These are phyloP conservation scores for Jimgerdemannia flammicorona DNA, from an alignment of 192 early-diverging fungal species.

Conservation along the genomic window DNA sequence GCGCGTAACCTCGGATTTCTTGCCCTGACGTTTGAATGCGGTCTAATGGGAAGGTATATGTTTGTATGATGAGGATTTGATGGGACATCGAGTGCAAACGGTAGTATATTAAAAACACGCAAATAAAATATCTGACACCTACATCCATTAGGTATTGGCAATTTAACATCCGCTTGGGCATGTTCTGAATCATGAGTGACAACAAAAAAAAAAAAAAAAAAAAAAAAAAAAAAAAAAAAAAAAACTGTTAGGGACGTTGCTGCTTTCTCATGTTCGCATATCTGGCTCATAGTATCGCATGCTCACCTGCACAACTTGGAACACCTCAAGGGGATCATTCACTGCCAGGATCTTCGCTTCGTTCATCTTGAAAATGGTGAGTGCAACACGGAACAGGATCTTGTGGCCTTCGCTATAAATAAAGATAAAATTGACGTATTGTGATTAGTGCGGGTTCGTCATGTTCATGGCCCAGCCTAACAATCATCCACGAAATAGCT, in stretches of 20 bases:
- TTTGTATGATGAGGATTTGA: too few relatives aligned
- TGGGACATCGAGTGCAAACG: not conserved
- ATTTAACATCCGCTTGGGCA: slow-evolving; percentile 57
- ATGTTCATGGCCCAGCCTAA: too few relatives aligned
- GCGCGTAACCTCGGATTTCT: slow-evolving; percentile 18
- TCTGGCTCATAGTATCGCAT: too few relatives aligned
- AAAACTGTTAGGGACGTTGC: too few relatives aligned
- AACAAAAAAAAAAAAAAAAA: too few relatives aligned
- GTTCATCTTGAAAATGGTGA: slow-evolving; percentile 69
- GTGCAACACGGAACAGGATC: slow-evolving; percentile 68
- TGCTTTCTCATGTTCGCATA: too few relatives aligned
- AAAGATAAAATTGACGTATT: not conserved
- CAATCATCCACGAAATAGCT: too few relatives aligned
- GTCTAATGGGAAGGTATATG: slow-evolving; percentile 4
- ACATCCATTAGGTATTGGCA: slow-evolving; percentile 61
- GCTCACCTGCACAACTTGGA: slow-evolving; percentile 40
- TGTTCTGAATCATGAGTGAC: slow-evolving; percentile 53
- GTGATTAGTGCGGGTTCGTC: too few relatives aligned
- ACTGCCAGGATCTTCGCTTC: slow-evolving; percentile 55
- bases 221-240: too few relatives aligned
- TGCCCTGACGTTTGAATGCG: slow-evolving; percentile 22
- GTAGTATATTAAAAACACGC: not conserved
- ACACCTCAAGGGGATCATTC: slow-evolving; percentile 56
- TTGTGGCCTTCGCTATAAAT: slow-evolving; percentile 54
- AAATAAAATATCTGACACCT: not conserved